Evolutionary conservation across 2,329 filamentous ascomycete species (phyloP), one percentile per base, ranked within the genome.

Genomic region (Penicillium sp.): DNA sequence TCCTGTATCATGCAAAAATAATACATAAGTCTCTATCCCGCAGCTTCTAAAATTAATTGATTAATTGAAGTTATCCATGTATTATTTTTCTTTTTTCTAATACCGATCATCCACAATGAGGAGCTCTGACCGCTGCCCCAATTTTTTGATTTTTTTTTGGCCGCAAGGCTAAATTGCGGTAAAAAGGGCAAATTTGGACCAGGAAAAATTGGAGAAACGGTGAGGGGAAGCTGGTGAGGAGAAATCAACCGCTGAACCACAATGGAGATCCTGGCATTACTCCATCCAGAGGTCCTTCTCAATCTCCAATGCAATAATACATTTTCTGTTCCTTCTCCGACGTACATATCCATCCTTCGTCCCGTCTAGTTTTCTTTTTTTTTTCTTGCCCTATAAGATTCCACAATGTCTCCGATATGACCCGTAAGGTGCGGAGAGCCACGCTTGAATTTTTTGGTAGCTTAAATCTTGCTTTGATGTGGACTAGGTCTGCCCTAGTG

Each of bases 191-290:
- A 51, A 42, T 35, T 6, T 6, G 31, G 43, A 49, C 54, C 31
- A 49, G 14, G 37, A 35, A 40, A 53, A 37, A 59, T 62, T 65
- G 62, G 61, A 59, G 62, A 64, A 41, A 35, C n/a, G 31, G 53
- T 64, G 58, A 64, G 55, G 56, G 54, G 61, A 61, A 46, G 46
- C 52, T 60, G 57, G 62, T 63, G 60, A 63, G 60, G 62, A 63
- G 60, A 62, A 63, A 62, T 59, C 57, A 60, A 58, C 58, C 57
- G 59, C 57, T 55, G 51, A n/a, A 37, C 25, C 14, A 27, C n/a
- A 12, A 59, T 20, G 49, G 49, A 5, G 53, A 48, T 22, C 35
- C 20, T 31, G 33, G 26, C 40, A 31, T n/a, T n/a, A n/a, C n/a
- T n/a, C n/a, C n/a, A n/a, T n/a, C n/a, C n/a, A n/a, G n/a, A n/a